These are phyloP conservation scores for Phaeosphaeria sp. DNA, from an alignment of 2,329 filamentous ascomycete species.

Conservation along the genomic window DNA sequence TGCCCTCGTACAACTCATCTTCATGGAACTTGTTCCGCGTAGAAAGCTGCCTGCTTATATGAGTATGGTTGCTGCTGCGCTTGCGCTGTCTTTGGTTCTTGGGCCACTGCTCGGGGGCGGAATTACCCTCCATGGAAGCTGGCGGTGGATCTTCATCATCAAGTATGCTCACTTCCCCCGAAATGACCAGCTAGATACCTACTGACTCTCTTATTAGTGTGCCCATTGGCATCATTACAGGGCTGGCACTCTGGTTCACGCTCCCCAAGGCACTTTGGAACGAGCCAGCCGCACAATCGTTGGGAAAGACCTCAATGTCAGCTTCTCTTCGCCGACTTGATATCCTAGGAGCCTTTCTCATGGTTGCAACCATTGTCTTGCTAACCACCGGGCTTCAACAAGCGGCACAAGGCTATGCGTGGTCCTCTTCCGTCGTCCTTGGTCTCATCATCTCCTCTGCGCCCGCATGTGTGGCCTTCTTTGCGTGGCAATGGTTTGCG, in stretches of 20 bases:
- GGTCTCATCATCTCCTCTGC: constrained; percentile 13
- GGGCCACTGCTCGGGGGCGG: constrained; percentile 23
- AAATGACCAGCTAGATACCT: neutral
- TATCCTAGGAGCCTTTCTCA: constrained; percentile 16
- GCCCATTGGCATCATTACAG: constrained; percentile 7
- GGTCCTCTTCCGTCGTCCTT: constrained; percentile 13
- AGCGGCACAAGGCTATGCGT: constrained; percentile 13
- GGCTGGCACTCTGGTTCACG: constrained; percentile 1
- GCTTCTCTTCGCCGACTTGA: constrained; percentile 13
- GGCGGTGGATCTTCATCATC: constrained; percentile 27
- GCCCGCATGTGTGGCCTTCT: neutral
- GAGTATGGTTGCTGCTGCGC: constrained; percentile 7
- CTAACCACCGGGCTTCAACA: constrained; percentile 25
- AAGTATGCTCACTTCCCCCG: constrained; percentile 15
- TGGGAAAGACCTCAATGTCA: neutral
- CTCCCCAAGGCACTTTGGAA: constrained; percentile 8
- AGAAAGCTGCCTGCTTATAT: constrained; percentile 11
- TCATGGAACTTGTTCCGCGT: constrained; percentile 36
- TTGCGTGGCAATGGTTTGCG: constrained; percentile 12
- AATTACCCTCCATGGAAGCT: constrained; percentile 8
- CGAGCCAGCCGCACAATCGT: constrained; percentile 6
- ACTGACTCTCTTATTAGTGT: constrained; percentile 12
- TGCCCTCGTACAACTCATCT: constrained; percentile 34
- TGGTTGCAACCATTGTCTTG: constrained; percentile 20
- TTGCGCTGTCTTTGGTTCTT: constrained; percentile 12